phyloP scores from a whole-genome alignment of 768 basidiomycete genomes.

The Serendipita sp. region DNA sequence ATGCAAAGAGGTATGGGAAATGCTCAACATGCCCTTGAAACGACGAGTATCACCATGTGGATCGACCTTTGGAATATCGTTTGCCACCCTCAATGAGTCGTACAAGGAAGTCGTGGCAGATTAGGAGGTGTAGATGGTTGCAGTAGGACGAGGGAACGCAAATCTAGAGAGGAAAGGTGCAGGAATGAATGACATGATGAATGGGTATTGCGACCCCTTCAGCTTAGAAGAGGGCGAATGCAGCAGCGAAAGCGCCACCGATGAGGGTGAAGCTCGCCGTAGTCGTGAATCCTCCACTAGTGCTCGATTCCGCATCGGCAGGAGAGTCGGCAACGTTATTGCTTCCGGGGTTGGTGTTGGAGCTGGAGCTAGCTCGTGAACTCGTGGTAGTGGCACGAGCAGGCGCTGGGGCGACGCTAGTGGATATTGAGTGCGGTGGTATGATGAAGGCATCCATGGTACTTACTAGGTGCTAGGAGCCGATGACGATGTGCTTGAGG shows the following conservation, averaged over 20 bases:
- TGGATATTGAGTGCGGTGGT: background rate
- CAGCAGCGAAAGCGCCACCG: background rate
- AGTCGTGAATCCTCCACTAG: background rate
- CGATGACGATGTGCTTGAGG: background rate
- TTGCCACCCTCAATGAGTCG: background rate
- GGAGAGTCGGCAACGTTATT: background rate
- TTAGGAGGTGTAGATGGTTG: background rate
- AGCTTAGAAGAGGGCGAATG: constrained; percentile 4
- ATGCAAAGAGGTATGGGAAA: background rate
- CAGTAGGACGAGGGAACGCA: background rate
- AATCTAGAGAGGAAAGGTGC: background rate
- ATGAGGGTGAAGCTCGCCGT: background rate
- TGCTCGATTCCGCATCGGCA: background rate
- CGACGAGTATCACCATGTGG: background rate
- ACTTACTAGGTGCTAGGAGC: too few species aligned
- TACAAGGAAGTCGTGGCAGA: background rate
- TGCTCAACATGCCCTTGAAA: constrained; percentile 3
- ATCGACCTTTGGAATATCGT: background rate
- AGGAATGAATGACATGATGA: background rate
- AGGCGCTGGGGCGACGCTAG: background rate
- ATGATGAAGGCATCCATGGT: background rate
- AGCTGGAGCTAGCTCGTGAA: background rate
- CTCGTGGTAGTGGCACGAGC: background rate
- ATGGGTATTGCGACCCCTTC: background rate
- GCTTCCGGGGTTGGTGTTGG: background rate